Evolutionary conservation across 768 basidiomycete genomes (phyloP).

Genomic region (Hygrophoropsis aurantiaca): DNA sequence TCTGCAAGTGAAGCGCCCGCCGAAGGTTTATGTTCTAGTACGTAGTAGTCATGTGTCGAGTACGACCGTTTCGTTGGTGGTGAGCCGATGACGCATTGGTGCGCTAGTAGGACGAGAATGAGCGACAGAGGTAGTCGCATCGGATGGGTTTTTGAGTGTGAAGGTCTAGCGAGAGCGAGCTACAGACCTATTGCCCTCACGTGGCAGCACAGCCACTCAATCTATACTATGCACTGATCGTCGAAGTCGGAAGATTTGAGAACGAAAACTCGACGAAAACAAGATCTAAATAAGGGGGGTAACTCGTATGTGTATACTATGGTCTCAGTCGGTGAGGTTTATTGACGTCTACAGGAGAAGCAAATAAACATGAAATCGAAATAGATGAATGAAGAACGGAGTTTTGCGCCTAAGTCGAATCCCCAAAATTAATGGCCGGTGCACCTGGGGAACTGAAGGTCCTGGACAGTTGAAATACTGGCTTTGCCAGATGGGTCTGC

Average conservation of each 20-base stretch:
- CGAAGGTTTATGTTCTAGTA: slow-evolving; percentile 61
- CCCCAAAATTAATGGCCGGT: too few species aligned
- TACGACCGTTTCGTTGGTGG: slow-evolving; percentile 54
- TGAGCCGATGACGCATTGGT: slow-evolving; percentile 28
- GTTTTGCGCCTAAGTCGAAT: too few species aligned
- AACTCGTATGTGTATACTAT: too few species aligned
- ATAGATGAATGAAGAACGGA: too few species aligned
- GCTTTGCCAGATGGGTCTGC: too few species aligned
- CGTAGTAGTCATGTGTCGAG: slow-evolving; percentile 78
- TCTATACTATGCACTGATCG: neutral
- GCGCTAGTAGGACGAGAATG: slow-evolving; percentile 28
- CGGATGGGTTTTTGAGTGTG: neutral
- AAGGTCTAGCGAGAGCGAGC: neutral
- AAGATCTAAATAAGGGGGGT: too few species aligned
- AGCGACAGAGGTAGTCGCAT: slow-evolving; percentile 19
- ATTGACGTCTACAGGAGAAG: too few species aligned
- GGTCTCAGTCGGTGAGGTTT: too few species aligned
- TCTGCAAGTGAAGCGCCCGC: slow-evolving; percentile 56
- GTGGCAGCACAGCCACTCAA: slow-evolving; percentile 1
- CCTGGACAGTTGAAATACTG: too few species aligned
- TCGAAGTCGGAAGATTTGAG: neutral
- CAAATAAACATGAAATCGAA: too few species aligned
- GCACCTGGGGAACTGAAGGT: too few species aligned
- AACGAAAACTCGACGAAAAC: too few species aligned
- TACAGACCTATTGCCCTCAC: neutral